Conservation (phyloP, 2,329 filamentous ascomycete species). For the Verticillium klebahnii region DNA sequence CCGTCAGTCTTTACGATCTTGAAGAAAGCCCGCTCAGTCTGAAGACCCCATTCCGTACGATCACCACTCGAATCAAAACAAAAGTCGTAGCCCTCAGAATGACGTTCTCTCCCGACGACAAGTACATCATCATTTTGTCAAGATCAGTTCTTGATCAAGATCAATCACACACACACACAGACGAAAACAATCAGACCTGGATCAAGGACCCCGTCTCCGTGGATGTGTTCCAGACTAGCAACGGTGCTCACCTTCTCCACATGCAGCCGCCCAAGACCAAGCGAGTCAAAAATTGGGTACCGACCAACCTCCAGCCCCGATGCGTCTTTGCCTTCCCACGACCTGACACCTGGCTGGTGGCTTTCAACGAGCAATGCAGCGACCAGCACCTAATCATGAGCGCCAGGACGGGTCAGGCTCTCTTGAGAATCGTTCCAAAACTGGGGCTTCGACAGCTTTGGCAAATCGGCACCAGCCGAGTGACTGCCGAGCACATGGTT, state of each 20-base stretch:
- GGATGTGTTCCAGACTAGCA: not conserved
- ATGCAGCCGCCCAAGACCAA: not conserved
- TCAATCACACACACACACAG: not conserved
- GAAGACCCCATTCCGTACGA: not conserved
- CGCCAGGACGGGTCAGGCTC: not conserved
- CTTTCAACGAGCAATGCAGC: not conserved
- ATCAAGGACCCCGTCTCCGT: not conserved
- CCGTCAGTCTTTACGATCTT: not conserved
- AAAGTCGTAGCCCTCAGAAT: not conserved
- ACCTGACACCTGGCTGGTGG: not conserved
- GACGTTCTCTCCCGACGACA: not conserved
- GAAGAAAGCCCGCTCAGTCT: not conserved
- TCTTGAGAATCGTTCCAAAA: not conserved
- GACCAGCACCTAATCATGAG: not conserved
- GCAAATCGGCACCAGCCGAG: not conserved
- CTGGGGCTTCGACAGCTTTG: not conserved
- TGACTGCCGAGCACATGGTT: not conserved
- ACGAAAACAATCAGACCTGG: not conserved
- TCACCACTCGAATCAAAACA: not conserved
- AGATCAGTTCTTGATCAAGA: not conserved
- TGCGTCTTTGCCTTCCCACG: not conserved
- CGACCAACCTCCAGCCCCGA: not conserved
- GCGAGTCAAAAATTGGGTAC: not conserved
- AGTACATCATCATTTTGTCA: not conserved
- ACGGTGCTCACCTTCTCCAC: not conserved